Percentiles rank a stretch among this genome's conserved stretches.
Conservation (phyloP, 768 basidiomycete species). For the Pisolithus marmoratus region DNA sequence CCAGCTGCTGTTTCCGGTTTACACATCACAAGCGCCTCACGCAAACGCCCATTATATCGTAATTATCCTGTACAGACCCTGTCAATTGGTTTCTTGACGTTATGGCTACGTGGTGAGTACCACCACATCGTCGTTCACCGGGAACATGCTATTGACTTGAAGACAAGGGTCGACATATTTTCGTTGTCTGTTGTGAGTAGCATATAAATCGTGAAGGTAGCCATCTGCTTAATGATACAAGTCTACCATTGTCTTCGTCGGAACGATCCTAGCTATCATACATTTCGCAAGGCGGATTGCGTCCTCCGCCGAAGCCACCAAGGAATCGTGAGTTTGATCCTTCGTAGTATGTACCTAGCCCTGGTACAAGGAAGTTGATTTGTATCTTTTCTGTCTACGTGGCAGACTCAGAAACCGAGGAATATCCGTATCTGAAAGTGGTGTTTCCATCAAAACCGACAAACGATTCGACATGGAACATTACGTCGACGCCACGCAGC, state of each 20-base stretch:
- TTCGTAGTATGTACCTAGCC: background rate
- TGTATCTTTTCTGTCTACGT: background rate
- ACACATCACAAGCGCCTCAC: no score
- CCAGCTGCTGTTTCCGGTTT: no score
- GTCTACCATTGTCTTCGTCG: conserved; percentile 46
- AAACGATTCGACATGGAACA: conserved; percentile 54
- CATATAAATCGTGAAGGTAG: background rate
- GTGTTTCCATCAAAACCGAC: conserved; percentile 61
- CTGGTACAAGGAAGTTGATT: background rate
- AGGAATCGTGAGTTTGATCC: conserved; percentile 43
- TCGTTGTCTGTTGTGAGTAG: conserved; percentile 35
- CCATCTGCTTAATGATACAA: conserved; percentile 14
- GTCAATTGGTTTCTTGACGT: background rate
- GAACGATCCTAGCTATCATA: conserved; percentile 39
- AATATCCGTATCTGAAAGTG: conserved; percentile 49
- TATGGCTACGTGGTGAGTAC: conserved; percentile 16
- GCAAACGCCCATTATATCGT: no score
- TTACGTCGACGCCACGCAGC: conserved; percentile 70
- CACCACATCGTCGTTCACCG: background rate
- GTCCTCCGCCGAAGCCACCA: conserved; percentile 41
- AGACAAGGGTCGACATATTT: conserved; percentile 37
- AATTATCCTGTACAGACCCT: no score
- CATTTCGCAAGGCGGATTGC: conserved; percentile 35
- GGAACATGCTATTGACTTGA: background rate
- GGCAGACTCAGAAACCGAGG: conserved; percentile 53